A percentile compares a stretch with the other conserved stretches of the same genome.
phyloP scores from a whole-genome alignment of 2,329 filamentous ascomycete species.

The Paramyrothecium roridum region DNA sequence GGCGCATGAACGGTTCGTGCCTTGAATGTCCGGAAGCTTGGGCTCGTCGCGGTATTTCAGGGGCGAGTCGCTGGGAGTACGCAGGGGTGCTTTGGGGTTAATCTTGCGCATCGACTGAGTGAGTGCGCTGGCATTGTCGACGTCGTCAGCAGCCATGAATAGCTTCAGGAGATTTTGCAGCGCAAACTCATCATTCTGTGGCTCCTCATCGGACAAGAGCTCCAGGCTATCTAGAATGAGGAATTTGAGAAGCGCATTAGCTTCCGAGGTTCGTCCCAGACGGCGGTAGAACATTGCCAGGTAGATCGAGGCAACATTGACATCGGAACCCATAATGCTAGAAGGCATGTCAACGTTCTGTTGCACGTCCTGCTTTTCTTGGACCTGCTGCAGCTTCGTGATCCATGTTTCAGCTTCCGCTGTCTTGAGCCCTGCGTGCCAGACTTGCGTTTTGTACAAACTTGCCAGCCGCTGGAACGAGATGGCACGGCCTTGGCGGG shows the following conservation, averaged over 20 bases:
- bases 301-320: constrained; percentile 38
- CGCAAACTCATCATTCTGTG: constrained; percentile 37
- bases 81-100: constrained; percentile 21
- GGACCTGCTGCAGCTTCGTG: constrained; percentile 29
- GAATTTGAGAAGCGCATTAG: constrained; percentile 22
- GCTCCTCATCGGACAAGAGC: constrained; percentile 36
- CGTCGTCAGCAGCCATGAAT: constrained; percentile 34
- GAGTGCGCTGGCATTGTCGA: constrained; percentile 30
- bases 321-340: constrained; percentile 36
- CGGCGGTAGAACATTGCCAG: constrained; percentile 34
- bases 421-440: constrained; percentile 21
- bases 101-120: constrained; percentile 36
- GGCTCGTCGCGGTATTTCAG: constrained; percentile 25
- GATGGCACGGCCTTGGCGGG: constrained; percentile 33
- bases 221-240: constrained; percentile 34
- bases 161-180: constrained; percentile 37
- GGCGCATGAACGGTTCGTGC: constrained; percentile 29
- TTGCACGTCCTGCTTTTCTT: constrained; percentile 31
- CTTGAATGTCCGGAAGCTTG: constrained; percentile 32
- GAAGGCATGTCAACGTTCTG: constrained; percentile 36
- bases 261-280: constrained; percentile 19
- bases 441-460: constrained; percentile 31
- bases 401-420: constrained; percentile 27
- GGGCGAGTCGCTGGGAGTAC: constrained; percentile 23
- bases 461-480: constrained; percentile 36